Evolutionary conservation across 306 rosid species (phyloP).

Genomic region (Comarum palustre): DNA sequence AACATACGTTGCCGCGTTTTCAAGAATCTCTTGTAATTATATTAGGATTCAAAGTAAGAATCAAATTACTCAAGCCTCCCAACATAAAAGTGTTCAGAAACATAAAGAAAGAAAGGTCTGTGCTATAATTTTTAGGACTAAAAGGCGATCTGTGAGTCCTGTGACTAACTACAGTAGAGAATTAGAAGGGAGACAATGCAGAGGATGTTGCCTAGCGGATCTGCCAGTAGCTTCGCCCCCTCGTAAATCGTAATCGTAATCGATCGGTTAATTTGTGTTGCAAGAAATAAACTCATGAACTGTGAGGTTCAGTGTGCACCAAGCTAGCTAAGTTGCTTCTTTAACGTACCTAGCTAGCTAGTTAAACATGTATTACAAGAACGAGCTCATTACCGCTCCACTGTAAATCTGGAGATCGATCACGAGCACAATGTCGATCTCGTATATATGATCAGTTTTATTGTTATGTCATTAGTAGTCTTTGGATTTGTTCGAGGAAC

Average conservation of each 20-base stretch:
- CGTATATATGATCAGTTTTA: no score
- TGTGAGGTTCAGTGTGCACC: not conserved
- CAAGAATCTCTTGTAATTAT: no score
- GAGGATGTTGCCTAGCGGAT: constrained; percentile 80
- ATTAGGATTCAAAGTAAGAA: constrained; percentile 11
- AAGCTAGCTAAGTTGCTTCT: not conserved
- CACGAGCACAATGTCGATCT: no score
- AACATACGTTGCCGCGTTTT: no score
- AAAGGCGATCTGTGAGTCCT: not conserved
- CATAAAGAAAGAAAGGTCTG: constrained; percentile 17
- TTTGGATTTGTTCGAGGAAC: no score
- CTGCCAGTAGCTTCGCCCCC: constrained; percentile 28
- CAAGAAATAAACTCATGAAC: not conserved
- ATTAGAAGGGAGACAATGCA: constrained; percentile 42
- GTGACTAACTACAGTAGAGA: not conserved
- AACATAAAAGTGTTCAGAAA: not conserved
- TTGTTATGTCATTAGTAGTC: no score
- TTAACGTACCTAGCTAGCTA: not conserved
- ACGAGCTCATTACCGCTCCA: no score
- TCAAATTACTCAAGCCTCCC: constrained; percentile 12
- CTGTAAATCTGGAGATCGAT: no score
- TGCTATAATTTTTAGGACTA: constrained; percentile 19
- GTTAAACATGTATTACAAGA: not conserved
- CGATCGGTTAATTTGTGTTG: not conserved
- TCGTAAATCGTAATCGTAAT: constrained; percentile 13